Percentiles rank a stretch among this genome's conserved stretches.
These are phyloP conservation scores for Ceratocystis albifundus DNA, from an alignment of 2,329 filamentous ascomycete species.

Conservation along the genomic window DNA sequence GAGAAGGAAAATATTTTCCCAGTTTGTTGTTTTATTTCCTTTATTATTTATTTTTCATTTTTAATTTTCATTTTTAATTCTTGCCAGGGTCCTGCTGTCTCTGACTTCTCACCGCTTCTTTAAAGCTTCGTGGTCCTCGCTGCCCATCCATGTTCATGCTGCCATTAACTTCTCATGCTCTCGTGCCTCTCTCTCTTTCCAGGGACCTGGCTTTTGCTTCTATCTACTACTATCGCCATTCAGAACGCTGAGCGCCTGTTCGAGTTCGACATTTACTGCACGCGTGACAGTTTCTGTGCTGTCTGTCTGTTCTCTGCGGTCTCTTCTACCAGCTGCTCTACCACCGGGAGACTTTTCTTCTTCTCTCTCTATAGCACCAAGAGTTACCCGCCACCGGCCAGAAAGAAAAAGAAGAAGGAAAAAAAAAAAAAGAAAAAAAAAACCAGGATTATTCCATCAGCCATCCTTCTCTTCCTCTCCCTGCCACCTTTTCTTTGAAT, in stretches of 20 bases:
- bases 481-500: slow-evolving; percentile 8
- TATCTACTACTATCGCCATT: neutral
- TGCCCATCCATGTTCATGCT: slow-evolving; percentile 11
- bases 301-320: no score
- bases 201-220: neutral
- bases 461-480: slow-evolving; percentile 6
- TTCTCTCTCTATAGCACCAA: neutral
- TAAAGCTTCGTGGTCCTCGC: slow-evolving; percentile 19
- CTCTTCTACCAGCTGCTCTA: neutral
- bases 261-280: neutral
- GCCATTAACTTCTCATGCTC: neutral
- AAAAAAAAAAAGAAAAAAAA: neutral
- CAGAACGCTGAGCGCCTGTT: neutral
- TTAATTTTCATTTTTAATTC: no score
- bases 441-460: neutral
- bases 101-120: slow-evolving; percentile 21
- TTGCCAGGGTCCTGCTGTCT: slow-evolving; percentile 18
- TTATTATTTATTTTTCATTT: slow-evolving; percentile 8
- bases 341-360: slow-evolving; percentile 1
- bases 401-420: neutral
- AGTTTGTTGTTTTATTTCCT: slow-evolving; percentile 12
- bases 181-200: slow-evolving; percentile 17
- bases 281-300: neutral
- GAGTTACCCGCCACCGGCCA: slow-evolving; percentile 3
- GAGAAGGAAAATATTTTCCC: neutral